A percentile compares a stretch with the other conserved stretches of the same genome.
Evolutionary conservation across 495 filamentous ascomycete species (phyloP).

Genomic region (Endocarpon pusillum): DNA sequence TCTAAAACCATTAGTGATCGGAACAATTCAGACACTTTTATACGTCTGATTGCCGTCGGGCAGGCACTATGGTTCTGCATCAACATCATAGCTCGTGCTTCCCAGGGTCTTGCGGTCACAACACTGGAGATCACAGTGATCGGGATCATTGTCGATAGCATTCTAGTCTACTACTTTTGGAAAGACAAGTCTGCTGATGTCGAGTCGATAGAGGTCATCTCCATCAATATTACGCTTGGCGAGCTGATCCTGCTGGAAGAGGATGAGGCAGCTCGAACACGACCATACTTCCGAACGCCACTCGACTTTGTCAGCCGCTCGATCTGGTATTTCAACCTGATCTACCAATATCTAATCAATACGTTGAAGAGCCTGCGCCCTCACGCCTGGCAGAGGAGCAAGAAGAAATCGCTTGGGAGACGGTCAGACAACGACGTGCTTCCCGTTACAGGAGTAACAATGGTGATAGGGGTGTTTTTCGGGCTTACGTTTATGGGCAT

Average conservation of each 20-base stretch:
- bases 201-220: conserved; percentile 9
- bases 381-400: background rate
- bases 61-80: conserved; percentile 23
- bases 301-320: conserved; percentile 13
- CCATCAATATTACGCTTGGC: conserved; percentile 2
- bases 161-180: conserved; percentile 26
- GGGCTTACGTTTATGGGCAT: conserved; percentile 2
- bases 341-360: conserved; percentile 11
- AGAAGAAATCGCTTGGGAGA: background rate
- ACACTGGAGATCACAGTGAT: conserved; percentile 25
- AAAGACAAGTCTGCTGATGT: conserved; percentile 25
- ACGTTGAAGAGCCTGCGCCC: too few relatives aligned
- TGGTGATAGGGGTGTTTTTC: background rate
- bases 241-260: background rate
- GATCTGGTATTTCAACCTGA: conserved; percentile 9
- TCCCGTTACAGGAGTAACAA: background rate
- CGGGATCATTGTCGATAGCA: conserved; percentile 20
- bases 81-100: conserved; percentile 13
- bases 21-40: background rate
- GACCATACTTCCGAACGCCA: conserved; percentile 11
- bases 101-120: conserved; percentile 14
- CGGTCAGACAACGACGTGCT: background rate
- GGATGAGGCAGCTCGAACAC: conserved; percentile 5
- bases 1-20: background rate
- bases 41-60: conserved; percentile 11